A percentile compares a stretch with the other conserved stretches of the same genome.
phyloP scores from a whole-genome alignment of 176 grass and related monocot species.

The Ampelocalamus luodianensis region DNA sequence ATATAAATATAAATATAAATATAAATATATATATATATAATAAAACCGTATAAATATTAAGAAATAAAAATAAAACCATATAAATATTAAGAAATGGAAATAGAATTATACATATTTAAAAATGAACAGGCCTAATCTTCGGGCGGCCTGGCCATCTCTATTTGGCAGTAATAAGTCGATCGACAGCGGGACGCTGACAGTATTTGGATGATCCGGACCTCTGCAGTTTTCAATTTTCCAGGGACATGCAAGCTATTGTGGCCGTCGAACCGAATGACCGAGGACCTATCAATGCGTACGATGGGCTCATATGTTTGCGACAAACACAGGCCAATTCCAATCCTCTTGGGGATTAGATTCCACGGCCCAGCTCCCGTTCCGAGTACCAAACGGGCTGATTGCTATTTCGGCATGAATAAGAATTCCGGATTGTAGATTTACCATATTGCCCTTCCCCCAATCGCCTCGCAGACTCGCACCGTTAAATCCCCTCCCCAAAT shows the following conservation, averaged over 20 bases:
- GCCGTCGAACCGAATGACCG: neutral
- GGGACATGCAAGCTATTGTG: neutral
- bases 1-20: too few relatives aligned
- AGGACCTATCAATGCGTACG: neutral
- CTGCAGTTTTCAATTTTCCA: too few relatives aligned
- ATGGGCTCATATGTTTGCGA: neutral
- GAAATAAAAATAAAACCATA: too few relatives aligned
- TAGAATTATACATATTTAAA: too few relatives aligned
- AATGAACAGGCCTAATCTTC: too few relatives aligned
- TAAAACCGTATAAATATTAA: too few relatives aligned
- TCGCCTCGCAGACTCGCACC: neutral
- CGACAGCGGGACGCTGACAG: too few relatives aligned
- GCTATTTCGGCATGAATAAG: neutral
- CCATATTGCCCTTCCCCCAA: neutral
- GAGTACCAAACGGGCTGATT: neutral
- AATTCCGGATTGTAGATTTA: neutral
- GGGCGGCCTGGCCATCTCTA: too few relatives aligned
- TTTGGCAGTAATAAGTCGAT: too few relatives aligned
- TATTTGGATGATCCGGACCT: too few relatives aligned
- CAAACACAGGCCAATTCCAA: neutral
- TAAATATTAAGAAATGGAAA: too few relatives aligned
- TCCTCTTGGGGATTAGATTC: neutral
- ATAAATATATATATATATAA: too few relatives aligned
- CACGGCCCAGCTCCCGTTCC: neutral
- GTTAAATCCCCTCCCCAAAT: constrained; percentile 12